These are phyloP conservation scores for Penicillium goetzii DNA, from an alignment of 495 filamentous ascomycete genomes.

Conservation along the genomic window DNA sequence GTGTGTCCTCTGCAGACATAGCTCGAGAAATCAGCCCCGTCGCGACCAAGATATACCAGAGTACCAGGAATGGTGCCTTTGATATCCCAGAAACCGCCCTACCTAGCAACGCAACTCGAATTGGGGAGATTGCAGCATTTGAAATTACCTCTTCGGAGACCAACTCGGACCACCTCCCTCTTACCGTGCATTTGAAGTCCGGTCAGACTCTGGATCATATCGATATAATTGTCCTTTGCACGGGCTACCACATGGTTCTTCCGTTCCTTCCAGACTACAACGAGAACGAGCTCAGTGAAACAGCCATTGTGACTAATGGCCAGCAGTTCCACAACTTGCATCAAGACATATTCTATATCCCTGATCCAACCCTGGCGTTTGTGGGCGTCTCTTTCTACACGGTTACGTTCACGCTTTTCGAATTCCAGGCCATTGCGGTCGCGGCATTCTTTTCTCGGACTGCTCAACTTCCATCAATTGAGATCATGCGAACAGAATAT, in stretches of 20 bases:
- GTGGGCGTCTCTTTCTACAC: conserved; percentile 64
- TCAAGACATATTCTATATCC: conserved; percentile 69
- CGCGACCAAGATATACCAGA: conserved; percentile 59
- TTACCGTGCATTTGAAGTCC: conserved; percentile 44
- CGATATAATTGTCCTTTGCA: conserved; percentile 62
- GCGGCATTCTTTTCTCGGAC: conserved; percentile 59
- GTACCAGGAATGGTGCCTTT: conserved; percentile 58
- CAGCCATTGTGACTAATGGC: conserved; percentile 63
- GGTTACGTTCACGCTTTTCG: conserved; percentile 66
- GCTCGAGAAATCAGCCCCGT: conserved; percentile 57
- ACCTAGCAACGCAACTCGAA: conserved; percentile 51
- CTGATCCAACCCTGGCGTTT: conserved; percentile 63
- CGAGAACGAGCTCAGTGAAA: conserved; percentile 47
- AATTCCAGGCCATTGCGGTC: conserved; percentile 65
- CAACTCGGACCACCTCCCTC: conserved; percentile 40
- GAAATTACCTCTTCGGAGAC: conserved; percentile 23
- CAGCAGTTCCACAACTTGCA: conserved; percentile 69
- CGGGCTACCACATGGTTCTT: conserved; percentile 64
- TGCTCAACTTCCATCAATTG: conserved; percentile 50
- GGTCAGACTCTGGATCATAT: conserved; percentile 52
- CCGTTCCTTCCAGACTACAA: conserved; percentile 59
- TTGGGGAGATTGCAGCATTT: conserved; percentile 50
- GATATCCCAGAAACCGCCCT: conserved; percentile 55
- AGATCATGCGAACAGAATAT: conserved; percentile 59
- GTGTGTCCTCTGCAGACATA: conserved; percentile 64